Base-by-base conservation (phyloP, 192 early-diverging fungal species). In the Backusella morwellensis region DNA sequence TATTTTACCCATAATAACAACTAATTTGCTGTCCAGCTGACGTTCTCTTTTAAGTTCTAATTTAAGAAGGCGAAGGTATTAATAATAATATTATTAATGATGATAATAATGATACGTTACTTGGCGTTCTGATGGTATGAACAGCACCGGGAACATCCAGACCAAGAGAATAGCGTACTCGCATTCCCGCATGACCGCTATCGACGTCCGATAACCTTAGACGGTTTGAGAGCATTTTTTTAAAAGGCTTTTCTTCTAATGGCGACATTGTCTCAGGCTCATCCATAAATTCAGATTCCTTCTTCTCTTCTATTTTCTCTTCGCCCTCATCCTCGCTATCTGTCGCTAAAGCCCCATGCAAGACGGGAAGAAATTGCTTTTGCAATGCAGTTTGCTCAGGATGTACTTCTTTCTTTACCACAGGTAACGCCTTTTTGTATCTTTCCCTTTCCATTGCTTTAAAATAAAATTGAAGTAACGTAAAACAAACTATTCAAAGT, bases 1-100 rank as follows among this genome's bases (percentile, higher is more conserved):
- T 32, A 32, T 32, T 71, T n/a, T 77, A 85, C 91, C 96, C 95
- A 99, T 99, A 38, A 97, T 90, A 35, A 99, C 94, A 23, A 95
- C 91, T 23, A 97, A 84, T 83, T 97, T 97, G 71, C 91, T 93
- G 50, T 95, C 97, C 76, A 95, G 82, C 73, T 97, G 94, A 70
- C 90, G 90, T 68, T 91, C 84, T 36, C 17, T 81, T 9, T 79
- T 77, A 29, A 85, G 76, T 52, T 78, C 77, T 80, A 81, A 73
- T 14, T 17, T 36, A 9, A 52, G 19, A 63, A n/a, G 32, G 17
- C 12, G 26, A 26, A 34, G 11, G 11, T 44, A 40, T 26, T 35
- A 12, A 21, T 69, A n/a, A n/a, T 35, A 8, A 23, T 32, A 19
- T n/a, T 35, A 8, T 23, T 32, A 19, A n/a, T 35, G 19, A 35